These are phyloP conservation scores for Naematelia encephala DNA, from an alignment of 768 basidiomycete species.

Conservation along the genomic window DNA sequence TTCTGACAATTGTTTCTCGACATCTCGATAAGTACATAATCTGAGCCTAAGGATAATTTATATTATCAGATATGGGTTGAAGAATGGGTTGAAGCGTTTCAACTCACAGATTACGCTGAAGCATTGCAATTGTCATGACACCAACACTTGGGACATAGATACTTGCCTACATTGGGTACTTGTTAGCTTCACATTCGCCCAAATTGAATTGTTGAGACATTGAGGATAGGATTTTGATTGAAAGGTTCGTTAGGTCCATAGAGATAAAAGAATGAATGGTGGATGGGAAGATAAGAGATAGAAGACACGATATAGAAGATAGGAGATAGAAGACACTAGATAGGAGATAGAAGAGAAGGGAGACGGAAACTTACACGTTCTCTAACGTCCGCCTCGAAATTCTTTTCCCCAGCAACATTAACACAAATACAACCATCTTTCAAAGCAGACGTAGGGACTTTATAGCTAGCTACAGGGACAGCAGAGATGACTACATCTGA, in stretches of 20 bases:
- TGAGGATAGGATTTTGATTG: no score
- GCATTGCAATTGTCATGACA: slow-evolving; percentile 94
- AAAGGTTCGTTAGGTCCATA: slow-evolving; percentile 6
- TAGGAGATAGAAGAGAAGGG: not conserved
- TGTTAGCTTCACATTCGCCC: no score
- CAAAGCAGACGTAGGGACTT: slow-evolving; percentile 79
- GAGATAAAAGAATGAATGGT: no score
- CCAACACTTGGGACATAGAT: slow-evolving; percentile 95
- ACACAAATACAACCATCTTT: slow-evolving; percentile 92
- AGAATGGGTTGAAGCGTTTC: no score
- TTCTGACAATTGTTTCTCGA: slow-evolving; percentile 15
- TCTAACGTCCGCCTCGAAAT: slow-evolving; percentile 87
- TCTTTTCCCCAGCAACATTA: slow-evolving; percentile 92
- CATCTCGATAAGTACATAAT: slow-evolving; percentile 45
- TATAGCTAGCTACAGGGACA: slow-evolving; percentile 79
- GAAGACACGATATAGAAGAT: no score
- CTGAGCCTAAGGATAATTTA: no score
- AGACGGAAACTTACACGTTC: slow-evolving; percentile 67
- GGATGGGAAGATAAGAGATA: no score
- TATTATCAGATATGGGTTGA: no score
- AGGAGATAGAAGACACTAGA: no score
- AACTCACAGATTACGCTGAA: slow-evolving; percentile 89
- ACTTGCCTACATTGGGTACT: no score
- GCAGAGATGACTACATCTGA: slow-evolving; percentile 94
- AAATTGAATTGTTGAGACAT: no score